Percentiles rank a stretch among this genome's conserved stretches.
Conservation (phyloP, 1,284 basidiomycete genomes). For the Boletellus deceptivus region DNA sequence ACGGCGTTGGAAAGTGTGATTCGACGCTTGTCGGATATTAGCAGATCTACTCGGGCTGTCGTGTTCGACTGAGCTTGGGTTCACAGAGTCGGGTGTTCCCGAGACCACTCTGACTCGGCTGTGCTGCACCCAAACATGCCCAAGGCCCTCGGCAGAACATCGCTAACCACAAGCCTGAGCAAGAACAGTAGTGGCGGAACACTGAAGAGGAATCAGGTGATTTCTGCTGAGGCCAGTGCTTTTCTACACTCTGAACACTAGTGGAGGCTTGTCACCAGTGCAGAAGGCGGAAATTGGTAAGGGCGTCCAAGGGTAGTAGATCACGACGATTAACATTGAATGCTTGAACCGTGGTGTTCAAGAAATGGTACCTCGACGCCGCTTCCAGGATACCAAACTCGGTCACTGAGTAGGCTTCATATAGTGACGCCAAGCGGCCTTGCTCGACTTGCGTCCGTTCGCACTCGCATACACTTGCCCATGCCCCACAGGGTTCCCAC, state of each 20-base stretch:
- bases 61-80: no score
- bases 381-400: conserved; percentile 5
- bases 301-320: conserved; percentile 26
- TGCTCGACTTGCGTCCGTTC: conserved; percentile 69
- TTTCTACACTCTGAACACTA: conserved; percentile 2
- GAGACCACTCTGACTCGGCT: background rate
- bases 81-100: background rate
- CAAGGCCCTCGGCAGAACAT: conserved; percentile 15
- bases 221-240: background rate
- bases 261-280: conserved; percentile 47
- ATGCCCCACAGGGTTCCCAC: conserved; percentile 51
- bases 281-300: conserved; percentile 68
- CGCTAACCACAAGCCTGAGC: conserved; percentile 1
- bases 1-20: background rate
- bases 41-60: no score
- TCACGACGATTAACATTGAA: background rate
- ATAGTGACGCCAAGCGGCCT: conserved; percentile 65
- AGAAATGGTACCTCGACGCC: conserved; percentile 59
- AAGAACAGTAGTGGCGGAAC: conserved; percentile 28
- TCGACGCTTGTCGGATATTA: no score
- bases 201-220: conserved; percentile 59
- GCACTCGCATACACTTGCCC: conserved; percentile 54
- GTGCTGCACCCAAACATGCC: conserved; percentile 17
- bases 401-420: conserved; percentile 6
- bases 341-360: background rate